phyloP scores from a whole-genome alignment of 805 yeast species.

The Candida succiphila region DNA sequence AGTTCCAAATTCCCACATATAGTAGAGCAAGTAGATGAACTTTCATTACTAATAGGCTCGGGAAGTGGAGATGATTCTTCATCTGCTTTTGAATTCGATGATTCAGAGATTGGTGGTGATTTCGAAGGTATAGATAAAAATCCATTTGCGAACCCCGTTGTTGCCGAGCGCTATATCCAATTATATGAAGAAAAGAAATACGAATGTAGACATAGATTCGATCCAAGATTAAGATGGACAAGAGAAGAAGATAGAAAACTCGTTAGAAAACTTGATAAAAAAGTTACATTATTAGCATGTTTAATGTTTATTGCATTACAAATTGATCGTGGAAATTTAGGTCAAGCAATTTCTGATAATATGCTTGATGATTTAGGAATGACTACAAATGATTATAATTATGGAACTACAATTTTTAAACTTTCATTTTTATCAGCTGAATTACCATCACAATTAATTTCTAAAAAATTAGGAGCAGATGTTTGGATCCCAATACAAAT shows the following conservation, averaged over 20 bases:
- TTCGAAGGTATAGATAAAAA: too few relatives aligned
- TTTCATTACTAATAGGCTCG: too few relatives aligned
- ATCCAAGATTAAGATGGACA: slow-evolving; percentile 45
- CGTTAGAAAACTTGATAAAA: slow-evolving; percentile 37
- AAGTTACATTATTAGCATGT: slow-evolving; percentile 44
- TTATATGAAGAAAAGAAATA: slow-evolving; percentile 35
- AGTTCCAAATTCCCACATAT: too few relatives aligned
- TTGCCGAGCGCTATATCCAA: slow-evolving; percentile 31
- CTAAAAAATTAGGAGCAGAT: slow-evolving; percentile 49
- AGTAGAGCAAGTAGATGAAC: too few relatives aligned
- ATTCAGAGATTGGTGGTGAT: slow-evolving; percentile 1
- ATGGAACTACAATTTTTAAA: slow-evolving; percentile 36
- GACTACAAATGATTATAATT: slow-evolving; percentile 15
- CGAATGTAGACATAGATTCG: slow-evolving; percentile 41
- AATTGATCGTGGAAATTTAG: slow-evolving; percentile 41
- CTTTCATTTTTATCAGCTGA: slow-evolving; percentile 42
- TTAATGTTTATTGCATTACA: slow-evolving; percentile 45
- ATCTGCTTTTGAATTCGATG: too few relatives aligned
- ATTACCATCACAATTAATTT: slow-evolving; percentile 48
- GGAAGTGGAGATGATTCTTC: too few relatives aligned
- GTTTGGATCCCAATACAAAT: slow-evolving; percentile 45
- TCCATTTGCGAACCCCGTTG: slow-evolving; percentile 30
- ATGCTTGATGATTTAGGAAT: slow-evolving; percentile 24
- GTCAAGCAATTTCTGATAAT: slow-evolving; percentile 40
- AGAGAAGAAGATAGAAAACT: slow-evolving; percentile 35